Percentiles rank a stretch among this genome's conserved stretches.
phyloP scores from a whole-genome alignment of 768 basidiomycete genomes.

The Hypholoma sublateritium region DNA sequence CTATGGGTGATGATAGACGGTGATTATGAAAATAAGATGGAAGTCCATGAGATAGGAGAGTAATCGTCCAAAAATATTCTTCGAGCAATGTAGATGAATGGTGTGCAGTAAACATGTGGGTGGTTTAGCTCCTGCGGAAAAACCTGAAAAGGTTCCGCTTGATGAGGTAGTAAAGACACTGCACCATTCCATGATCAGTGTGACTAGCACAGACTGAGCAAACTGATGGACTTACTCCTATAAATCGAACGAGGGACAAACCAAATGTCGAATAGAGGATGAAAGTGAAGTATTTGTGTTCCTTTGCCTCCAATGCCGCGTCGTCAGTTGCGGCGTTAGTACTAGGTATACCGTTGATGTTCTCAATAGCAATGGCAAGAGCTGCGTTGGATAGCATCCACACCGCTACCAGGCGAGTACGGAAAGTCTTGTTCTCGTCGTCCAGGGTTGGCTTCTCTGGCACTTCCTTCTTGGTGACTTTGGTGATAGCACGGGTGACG shows the following conservation, averaged over 20 bases:
- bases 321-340: conserved; percentile 38
- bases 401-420: conserved; percentile 78
- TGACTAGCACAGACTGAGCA: not conserved
- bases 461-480: conserved; percentile 62
- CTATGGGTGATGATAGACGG: not conserved
- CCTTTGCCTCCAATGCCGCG: conserved; percentile 37
- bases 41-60: not conserved
- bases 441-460: conserved; percentile 82
- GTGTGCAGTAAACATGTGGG: conserved; percentile 13
- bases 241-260: conserved; percentile 70
- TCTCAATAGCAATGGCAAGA: conserved; percentile 75
- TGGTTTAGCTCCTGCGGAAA: conserved; percentile 65
- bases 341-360: conserved; percentile 60
- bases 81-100: not conserved
- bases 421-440: conserved; percentile 91
- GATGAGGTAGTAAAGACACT: conserved; percentile 86
- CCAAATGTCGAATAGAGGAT: conserved; percentile 81
- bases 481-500: conserved; percentile 82
- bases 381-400: conserved; percentile 78
- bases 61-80: not conserved
- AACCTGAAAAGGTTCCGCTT: conserved; percentile 80
- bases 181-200: conserved; percentile 1
- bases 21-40: not conserved
- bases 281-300: conserved; percentile 66
- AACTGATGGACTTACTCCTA: conserved; percentile 54